Conservation (phyloP, 2,329 filamentous ascomycete genomes). For the Fusarium heterosporum region DNA sequence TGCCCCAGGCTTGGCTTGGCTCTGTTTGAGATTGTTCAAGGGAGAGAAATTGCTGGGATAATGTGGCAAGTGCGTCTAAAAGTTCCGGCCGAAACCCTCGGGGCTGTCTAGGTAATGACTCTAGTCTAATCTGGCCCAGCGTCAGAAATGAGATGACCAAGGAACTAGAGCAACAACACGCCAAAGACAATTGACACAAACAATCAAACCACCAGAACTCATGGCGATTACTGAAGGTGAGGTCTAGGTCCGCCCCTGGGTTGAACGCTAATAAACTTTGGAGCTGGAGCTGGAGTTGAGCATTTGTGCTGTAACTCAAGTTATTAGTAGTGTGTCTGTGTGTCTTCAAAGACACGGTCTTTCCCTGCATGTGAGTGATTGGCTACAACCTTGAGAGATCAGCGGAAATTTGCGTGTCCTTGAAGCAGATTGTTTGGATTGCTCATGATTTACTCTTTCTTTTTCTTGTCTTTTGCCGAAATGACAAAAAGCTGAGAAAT, state of each 20-base stretch:
- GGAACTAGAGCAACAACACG: constrained; percentile 24
- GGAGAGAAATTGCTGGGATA: constrained; percentile 35
- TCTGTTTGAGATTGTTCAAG: constrained; percentile 37
- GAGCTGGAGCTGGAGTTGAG: constrained; percentile 14
- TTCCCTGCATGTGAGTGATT: constrained; percentile 39
- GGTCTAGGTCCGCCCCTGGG: constrained; percentile 28
- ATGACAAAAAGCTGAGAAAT: constrained; percentile 35
- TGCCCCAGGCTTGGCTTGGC: constrained; percentile 26
- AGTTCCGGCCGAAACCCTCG: constrained; percentile 42
- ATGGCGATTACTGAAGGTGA: constrained; percentile 29
- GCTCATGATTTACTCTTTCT: background rate
- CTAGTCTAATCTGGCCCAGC: constrained; percentile 21
- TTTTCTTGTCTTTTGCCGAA: constrained; percentile 28
- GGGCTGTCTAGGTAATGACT: constrained; percentile 19
- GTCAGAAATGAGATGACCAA: constrained; percentile 22
- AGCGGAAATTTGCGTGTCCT: constrained; percentile 35
- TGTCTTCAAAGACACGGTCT: constrained; percentile 24
- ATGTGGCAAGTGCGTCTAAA: constrained; percentile 35
- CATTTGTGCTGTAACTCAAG: constrained; percentile 6
- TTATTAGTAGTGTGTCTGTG: constrained; percentile 27
- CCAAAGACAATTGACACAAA: constrained; percentile 15
- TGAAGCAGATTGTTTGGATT: constrained; percentile 10
- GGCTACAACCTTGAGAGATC: constrained; percentile 39
- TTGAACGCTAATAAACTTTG: constrained; percentile 36
- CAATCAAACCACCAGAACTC: constrained; percentile 18